Evolutionary conservation across 495 filamentous ascomycete genomes (phyloP).

Genomic region (Podospora pseudocomata): DNA sequence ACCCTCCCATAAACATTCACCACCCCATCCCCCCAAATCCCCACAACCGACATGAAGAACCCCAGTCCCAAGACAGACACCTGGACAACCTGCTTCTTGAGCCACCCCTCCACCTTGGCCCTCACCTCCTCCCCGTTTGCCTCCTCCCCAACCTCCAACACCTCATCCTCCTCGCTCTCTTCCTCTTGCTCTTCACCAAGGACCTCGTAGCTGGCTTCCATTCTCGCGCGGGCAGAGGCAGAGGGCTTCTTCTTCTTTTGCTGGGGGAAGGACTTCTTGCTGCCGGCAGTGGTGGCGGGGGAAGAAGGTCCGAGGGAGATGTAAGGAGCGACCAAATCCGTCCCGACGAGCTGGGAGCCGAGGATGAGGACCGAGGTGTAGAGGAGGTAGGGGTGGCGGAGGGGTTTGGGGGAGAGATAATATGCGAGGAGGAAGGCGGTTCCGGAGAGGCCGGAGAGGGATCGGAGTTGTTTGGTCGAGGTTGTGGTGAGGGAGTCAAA

Average conservation of each 20-base stretch:
- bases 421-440: slow-evolving; percentile 69
- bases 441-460: slow-evolving; percentile 58
- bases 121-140: slow-evolving; percentile 82
- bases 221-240: slow-evolving; percentile 27
- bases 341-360: slow-evolving; percentile 49
- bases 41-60: slow-evolving; percentile 72
- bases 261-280: neutral
- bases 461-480: slow-evolving; percentile 55
- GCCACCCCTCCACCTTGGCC: slow-evolving; percentile 63
- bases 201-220: slow-evolving; percentile 65
- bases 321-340: slow-evolving; percentile 53
- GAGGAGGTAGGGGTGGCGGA: slow-evolving; percentile 79
- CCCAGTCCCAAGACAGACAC: slow-evolving; percentile 60
- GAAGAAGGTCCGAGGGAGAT: slow-evolving; percentile 32
- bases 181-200: slow-evolving; percentile 44
- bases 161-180: slow-evolving; percentile 34
- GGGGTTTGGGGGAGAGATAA: slow-evolving; percentile 61
- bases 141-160: slow-evolving; percentile 43
- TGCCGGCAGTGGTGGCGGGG: neutral
- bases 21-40: slow-evolving; percentile 81
- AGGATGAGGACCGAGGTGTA: slow-evolving; percentile 65
- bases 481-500: slow-evolving; percentile 59
- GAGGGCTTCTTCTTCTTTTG: slow-evolving; percentile 24
- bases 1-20: neutral
- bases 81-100: slow-evolving; percentile 57